Evolutionary conservation across 352 stramenopile genomes (phyloP).

Genomic region (Plasmopara muralis): DNA sequence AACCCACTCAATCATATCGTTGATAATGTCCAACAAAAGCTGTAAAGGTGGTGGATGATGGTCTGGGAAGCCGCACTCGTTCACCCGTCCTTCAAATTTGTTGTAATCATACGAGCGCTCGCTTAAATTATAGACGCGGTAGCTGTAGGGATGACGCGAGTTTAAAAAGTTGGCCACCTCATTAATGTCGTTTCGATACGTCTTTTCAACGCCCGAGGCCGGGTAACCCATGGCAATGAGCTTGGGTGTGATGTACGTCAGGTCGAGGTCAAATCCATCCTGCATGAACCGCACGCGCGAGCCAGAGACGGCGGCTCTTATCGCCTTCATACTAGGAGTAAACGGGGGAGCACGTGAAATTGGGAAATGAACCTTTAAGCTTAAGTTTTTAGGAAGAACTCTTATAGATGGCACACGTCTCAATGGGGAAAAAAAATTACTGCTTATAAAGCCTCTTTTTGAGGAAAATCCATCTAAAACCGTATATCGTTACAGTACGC

Average conservation of each 20-base stretch:
- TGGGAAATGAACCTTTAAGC: conserved; percentile 11
- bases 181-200: conserved; percentile 80
- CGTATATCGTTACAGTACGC: too few relatives aligned
- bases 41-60: conserved; percentile 75
- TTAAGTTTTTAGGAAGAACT: too few relatives aligned
- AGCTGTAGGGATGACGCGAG: conserved; percentile 51
- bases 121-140: conserved; percentile 81
- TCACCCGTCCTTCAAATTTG: conserved; percentile 68
- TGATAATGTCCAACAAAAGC: conserved; percentile 76
- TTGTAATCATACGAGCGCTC: conserved; percentile 71
- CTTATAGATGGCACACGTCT: too few relatives aligned
- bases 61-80: conserved; percentile 73
- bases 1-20: conserved; percentile 80
- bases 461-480: too few relatives aligned
- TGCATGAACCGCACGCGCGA: conserved; percentile 80
- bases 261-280: conserved; percentile 76
- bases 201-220: conserved; percentile 75
- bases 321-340: conserved; percentile 55
- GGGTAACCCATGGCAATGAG: conserved; percentile 83
- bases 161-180: conserved; percentile 69
- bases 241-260: conserved; percentile 79
- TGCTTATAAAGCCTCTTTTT: too few relatives aligned
- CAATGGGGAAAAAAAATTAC: too few relatives aligned
- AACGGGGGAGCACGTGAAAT: conserved; percentile 2
- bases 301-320: conserved; percentile 69